phyloP scores from a whole-genome alignment of 768 basidiomycete species.

The Tulasnella sp. region DNA sequence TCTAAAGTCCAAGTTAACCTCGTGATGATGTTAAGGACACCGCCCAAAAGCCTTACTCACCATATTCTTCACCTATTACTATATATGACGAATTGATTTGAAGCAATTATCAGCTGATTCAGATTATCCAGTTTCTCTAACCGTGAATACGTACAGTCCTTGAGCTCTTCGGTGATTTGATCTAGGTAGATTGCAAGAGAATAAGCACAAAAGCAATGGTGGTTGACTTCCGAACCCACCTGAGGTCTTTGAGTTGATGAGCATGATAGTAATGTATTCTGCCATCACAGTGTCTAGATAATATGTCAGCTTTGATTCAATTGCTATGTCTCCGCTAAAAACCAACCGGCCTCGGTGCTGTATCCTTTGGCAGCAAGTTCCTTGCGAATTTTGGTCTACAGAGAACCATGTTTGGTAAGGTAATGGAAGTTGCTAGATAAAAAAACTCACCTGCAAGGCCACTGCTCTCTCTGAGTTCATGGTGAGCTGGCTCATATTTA shows the following conservation, averaged over 20 bases:
- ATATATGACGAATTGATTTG: conserved; percentile 6
- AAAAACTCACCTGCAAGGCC: conserved; percentile 18
- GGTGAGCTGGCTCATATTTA: conserved; percentile 9
- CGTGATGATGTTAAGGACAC: background rate
- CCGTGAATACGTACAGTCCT: conserved; percentile 47
- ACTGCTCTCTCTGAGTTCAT: conserved; percentile 19
- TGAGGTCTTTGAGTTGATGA: conserved; percentile 72
- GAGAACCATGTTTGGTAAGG: background rate
- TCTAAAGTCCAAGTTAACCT: conserved; percentile 35
- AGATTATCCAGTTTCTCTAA: too few species aligned
- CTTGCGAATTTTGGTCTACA: conserved; percentile 18
- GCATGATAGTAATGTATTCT: conserved; percentile 90
- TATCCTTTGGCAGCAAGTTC: conserved; percentile 19
- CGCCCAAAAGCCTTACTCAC: conserved; percentile 32
- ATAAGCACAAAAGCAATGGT: background rate
- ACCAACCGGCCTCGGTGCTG: conserved; percentile 14
- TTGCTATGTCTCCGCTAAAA: background rate
- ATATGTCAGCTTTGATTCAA: background rate
- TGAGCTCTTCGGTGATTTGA: conserved; percentile 78
- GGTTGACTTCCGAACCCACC: conserved; percentile 39
- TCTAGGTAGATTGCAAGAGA: conserved; percentile 29
- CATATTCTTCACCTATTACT: conserved; percentile 74
- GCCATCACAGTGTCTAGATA: conserved; percentile 68
- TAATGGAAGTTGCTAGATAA: background rate
- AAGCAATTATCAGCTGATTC: conserved; percentile 2